A percentile compares a stretch with the other conserved stretches of the same genome.
phyloP scores from a whole-genome alignment of 2,329 filamentous ascomycete species.

The Aureobasidium namibiae region DNA sequence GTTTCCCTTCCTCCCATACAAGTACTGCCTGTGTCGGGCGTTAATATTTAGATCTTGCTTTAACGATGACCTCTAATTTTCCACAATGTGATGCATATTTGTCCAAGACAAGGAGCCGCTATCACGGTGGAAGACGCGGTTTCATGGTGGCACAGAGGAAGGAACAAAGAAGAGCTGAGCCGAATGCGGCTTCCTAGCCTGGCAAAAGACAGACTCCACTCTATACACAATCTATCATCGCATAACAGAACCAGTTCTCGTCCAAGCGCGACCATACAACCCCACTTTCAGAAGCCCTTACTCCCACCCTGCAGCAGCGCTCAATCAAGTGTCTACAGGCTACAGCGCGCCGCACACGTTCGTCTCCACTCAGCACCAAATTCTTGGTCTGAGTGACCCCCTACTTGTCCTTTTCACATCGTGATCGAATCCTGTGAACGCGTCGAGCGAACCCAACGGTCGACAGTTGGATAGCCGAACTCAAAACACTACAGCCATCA shows the following conservation, averaged over 20 bases:
- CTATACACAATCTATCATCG: not conserved
- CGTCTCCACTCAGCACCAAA: not conserved
- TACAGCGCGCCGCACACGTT: not conserved
- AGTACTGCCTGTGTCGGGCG: not conserved
- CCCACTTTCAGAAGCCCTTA: not conserved
- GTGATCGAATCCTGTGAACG: conserved; percentile 1
- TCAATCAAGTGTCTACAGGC: not conserved
- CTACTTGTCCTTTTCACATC: not conserved
- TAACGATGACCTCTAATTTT: no score
- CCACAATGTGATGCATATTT: not conserved
- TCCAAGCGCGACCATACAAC: not conserved
- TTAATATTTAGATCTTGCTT: not conserved
- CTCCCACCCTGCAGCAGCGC: not conserved
- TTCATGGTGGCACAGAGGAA: not conserved
- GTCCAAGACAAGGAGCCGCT: conserved; percentile 1
- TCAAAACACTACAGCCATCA: not conserved
- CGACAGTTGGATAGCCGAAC: not conserved
- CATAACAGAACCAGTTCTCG: not conserved
- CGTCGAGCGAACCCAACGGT: not conserved
- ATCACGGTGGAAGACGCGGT: not conserved
- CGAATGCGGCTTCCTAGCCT: not conserved
- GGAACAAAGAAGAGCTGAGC: not conserved
- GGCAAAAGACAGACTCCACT: not conserved
- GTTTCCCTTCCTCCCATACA: not conserved
- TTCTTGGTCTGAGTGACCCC: not conserved